A percentile compares a stretch with the other conserved stretches of the same genome.
phyloP scores from a whole-genome alignment of 352 stramenopile genomes.

The Phytopythium helicoides region DNA sequence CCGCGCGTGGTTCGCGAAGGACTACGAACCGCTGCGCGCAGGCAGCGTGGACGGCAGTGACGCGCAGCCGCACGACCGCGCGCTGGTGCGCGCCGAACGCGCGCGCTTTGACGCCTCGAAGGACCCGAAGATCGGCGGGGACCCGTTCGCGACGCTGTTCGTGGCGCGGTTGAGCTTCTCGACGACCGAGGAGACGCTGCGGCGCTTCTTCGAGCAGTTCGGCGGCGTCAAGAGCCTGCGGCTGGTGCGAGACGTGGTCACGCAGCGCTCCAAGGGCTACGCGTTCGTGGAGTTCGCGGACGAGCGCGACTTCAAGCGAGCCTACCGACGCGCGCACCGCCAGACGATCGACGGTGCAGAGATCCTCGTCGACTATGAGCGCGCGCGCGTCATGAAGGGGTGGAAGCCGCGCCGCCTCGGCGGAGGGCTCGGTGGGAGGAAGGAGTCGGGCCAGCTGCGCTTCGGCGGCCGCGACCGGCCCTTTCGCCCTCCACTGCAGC shows the following conservation, averaged over 20 bases:
- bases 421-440: constrained; percentile 68
- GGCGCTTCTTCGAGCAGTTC: constrained; percentile 39
- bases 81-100: constrained; percentile 44
- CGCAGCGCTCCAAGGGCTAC: constrained; percentile 68
- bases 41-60: constrained; percentile 75
- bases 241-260: constrained; percentile 65
- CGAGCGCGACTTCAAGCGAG: constrained; percentile 51
- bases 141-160: constrained; percentile 71
- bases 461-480: constrained; percentile 77
- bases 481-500: constrained; percentile 41
- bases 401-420: constrained; percentile 84
- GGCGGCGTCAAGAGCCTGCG: constrained; percentile 48
- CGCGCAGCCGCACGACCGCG: constrained; percentile 59
- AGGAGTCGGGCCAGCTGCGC: constrained; percentile 80
- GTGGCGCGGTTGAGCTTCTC: constrained; percentile 56
- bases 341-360: constrained; percentile 51
- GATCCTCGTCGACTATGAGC: constrained; percentile 79
- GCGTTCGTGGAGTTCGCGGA: constrained; percentile 73
- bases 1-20: constrained; percentile 55
- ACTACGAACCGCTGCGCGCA: constrained; percentile 65
- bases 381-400: constrained; percentile 68
- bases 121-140: constrained; percentile 61
- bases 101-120: constrained; percentile 47
- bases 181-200: constrained; percentile 54
- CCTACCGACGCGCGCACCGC: constrained; percentile 56